phyloP scores from a whole-genome alignment of 192 early-diverging fungal species.

The Backusella liffmaniae region DNA sequence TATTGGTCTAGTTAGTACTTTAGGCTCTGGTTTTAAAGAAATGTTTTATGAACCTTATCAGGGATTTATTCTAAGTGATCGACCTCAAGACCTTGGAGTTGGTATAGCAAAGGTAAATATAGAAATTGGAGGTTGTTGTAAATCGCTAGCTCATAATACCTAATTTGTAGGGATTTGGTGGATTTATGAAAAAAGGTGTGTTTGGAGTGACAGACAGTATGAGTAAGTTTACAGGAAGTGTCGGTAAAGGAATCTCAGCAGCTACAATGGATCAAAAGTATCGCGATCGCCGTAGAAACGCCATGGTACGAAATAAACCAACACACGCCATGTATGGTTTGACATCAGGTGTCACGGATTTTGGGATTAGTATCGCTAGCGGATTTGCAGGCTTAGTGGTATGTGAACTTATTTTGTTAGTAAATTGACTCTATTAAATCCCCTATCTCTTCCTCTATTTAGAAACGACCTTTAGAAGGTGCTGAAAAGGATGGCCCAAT shows the following conservation, averaged over 20 bases:
- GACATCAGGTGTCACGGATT: slow-evolving; percentile 68
- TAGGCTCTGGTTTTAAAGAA: slow-evolving; percentile 83
- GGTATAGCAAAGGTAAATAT: slow-evolving; percentile 63
- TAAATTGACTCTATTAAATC: not conserved
- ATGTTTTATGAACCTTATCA: slow-evolving; percentile 91
- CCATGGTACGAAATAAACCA: slow-evolving; percentile 72
- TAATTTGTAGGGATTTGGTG: slow-evolving; percentile 47
- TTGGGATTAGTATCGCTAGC: slow-evolving; percentile 71
- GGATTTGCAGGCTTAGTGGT: slow-evolving; percentile 78
- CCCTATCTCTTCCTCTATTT: not conserved
- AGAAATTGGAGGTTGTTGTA: not conserved
- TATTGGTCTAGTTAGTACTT: slow-evolving; percentile 82
- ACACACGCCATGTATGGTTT: slow-evolving; percentile 82
- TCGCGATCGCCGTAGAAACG: slow-evolving; percentile 69
- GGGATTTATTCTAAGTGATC: slow-evolving; percentile 82
- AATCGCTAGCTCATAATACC: not conserved
- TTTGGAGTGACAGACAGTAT: slow-evolving; percentile 87
- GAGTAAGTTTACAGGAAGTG: slow-evolving; percentile 79
- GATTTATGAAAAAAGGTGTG: slow-evolving; percentile 78
- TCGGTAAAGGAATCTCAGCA: slow-evolving; percentile 83
- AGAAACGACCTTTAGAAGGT: slow-evolving; percentile 74
- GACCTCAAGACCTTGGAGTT: slow-evolving; percentile 83
- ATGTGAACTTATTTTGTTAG: not conserved
- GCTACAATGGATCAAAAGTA: slow-evolving; percentile 84
- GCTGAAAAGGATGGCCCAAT: slow-evolving; percentile 71